Evolutionary conservation across 2,329 filamentous ascomycete genomes (phyloP).

Genomic region (Niveomyces coronatus): DNA sequence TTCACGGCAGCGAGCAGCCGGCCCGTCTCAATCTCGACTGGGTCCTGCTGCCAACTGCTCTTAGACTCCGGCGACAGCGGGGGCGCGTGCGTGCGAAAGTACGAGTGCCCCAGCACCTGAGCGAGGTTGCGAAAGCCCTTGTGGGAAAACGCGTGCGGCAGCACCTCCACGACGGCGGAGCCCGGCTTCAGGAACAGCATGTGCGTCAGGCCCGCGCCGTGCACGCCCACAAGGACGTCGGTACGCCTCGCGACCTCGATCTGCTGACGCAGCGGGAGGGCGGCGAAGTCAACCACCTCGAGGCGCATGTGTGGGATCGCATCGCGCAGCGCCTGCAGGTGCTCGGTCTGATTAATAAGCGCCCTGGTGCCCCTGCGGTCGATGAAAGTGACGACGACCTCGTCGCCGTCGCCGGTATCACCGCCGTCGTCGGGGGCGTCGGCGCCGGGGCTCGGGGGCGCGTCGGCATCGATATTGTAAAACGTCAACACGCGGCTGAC

Average conservation of each 20-base stretch:
- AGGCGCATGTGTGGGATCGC: constrained; percentile 19
- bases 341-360: constrained; percentile 18
- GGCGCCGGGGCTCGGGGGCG: too few species aligned
- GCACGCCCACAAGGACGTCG: constrained; percentile 32
- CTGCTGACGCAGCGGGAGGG: constrained; percentile 27
- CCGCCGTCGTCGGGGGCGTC: neutral
- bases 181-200: constrained; percentile 27
- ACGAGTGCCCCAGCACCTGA: constrained; percentile 23
- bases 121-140: constrained; percentile 31
- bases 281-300: constrained; percentile 26
- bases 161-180: constrained; percentile 31
- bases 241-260: constrained; percentile 24
- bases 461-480: constrained; percentile 21
- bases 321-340: constrained; percentile 18
- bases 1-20: neutral
- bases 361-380: constrained; percentile 22
- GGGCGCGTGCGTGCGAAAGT: constrained; percentile 26
- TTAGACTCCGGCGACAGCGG: neutral
- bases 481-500: constrained; percentile 20
- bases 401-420: constrained; percentile 1
- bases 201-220: constrained; percentile 34
- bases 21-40: neutral
- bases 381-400: constrained; percentile 24
- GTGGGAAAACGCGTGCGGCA: constrained; percentile 18
- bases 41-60: constrained; percentile 1